These are phyloP conservation scores for Adansonia gregorii DNA, from an alignment of 441 rosid species.

Conservation along the genomic window DNA sequence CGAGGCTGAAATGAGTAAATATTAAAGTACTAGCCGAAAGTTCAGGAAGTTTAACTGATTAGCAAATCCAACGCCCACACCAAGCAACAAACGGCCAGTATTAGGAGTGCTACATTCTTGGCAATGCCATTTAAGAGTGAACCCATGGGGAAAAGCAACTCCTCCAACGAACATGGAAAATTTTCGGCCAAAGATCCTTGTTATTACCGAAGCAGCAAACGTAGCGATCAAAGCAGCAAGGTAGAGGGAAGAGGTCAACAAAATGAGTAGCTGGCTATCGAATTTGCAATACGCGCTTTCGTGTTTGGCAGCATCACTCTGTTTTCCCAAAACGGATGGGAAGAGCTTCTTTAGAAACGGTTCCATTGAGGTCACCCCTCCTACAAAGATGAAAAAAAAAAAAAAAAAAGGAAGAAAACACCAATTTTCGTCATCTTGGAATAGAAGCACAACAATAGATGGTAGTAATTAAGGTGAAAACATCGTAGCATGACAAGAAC, in stretches of 20 bases:
- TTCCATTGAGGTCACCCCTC: slow-evolving; percentile 74
- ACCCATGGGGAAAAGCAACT: slow-evolving; percentile 48
- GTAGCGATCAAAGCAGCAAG: slow-evolving; percentile 50
- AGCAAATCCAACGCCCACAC: slow-evolving; percentile 65
- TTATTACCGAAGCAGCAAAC: slow-evolving; percentile 43
- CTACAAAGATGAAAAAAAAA: slow-evolving; percentile 29
- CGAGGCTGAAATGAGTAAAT: no score
- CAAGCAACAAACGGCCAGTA: slow-evolving; percentile 55
- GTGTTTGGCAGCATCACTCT: slow-evolving; percentile 40
- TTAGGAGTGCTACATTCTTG: slow-evolving; percentile 45
- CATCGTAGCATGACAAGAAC: no score
- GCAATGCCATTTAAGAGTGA: slow-evolving; percentile 46
- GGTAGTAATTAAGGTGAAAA: background rate
- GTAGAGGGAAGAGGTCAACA: slow-evolving; percentile 51
- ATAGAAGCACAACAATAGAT: background rate
- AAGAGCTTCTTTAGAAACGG: slow-evolving; percentile 56
- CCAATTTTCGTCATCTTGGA: background rate
- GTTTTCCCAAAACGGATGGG: slow-evolving; percentile 40
- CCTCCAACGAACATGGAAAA: slow-evolving; percentile 56
- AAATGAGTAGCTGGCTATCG: slow-evolving; percentile 41
- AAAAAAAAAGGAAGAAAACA: slow-evolving; percentile 12
- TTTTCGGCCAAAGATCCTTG: slow-evolving; percentile 47
- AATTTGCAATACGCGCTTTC: slow-evolving; percentile 61
- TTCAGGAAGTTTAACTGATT: slow-evolving; percentile 50
- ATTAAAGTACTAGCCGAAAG: no score